Evolutionary conservation across 106 monocot genomes (phyloP).

Genomic region (Cymbidium sinense): DNA sequence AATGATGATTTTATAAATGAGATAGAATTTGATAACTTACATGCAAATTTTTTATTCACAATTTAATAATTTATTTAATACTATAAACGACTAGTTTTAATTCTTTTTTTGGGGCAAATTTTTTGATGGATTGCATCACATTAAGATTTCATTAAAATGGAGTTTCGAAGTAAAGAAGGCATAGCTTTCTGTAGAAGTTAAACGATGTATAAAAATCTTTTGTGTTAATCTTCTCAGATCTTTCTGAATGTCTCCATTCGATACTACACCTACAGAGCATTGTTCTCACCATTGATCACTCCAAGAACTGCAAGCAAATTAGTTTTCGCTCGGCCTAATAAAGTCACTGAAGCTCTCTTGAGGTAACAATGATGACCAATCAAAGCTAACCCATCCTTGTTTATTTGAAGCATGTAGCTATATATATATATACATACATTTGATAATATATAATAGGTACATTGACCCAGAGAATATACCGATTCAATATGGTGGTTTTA

Average conservation of each 20-base stretch:
- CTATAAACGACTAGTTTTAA: too few species aligned
- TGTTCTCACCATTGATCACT: constrained; percentile 30
- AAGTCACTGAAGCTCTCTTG: constrained; percentile 67
- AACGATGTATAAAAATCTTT: neutral
- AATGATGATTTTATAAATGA: too few species aligned
- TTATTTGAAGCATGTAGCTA: neutral
- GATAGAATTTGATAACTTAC: too few species aligned
- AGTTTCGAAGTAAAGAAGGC: neutral
- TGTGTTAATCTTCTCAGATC: constrained; percentile 24
- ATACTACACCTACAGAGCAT: constrained; percentile 33
- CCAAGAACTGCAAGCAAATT: constrained; percentile 46
- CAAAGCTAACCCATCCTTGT: neutral
- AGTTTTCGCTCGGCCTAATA: constrained; percentile 48
- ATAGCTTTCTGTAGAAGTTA: neutral
- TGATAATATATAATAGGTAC: constrained; percentile 24
- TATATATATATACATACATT: neutral
- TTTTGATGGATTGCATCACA: too few species aligned
- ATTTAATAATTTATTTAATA: too few species aligned
- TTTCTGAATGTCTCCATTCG: constrained; percentile 58
- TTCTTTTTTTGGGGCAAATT: too few species aligned
- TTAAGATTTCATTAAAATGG: too few species aligned
- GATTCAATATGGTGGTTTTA: constrained; percentile 60
- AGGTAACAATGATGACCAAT: constrained; percentile 22
- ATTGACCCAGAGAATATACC: constrained; percentile 61
- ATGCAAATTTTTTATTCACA: too few species aligned